A percentile compares a stretch with the other conserved stretches of the same genome.
Conservation (phyloP, 208 protist genomes). For the Crithidia bombi region DNA sequence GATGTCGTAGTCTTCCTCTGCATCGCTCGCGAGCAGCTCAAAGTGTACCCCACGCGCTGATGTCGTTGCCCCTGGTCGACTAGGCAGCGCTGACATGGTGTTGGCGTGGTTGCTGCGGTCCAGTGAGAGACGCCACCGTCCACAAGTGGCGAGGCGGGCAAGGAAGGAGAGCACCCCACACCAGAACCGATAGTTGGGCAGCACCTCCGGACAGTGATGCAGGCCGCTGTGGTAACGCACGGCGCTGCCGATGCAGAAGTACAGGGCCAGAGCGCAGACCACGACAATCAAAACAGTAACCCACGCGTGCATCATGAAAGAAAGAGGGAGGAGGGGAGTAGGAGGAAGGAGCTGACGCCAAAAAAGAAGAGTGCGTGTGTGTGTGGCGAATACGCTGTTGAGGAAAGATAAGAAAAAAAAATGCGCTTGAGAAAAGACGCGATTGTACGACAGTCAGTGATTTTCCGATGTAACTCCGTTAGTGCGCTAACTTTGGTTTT, state of each 20-base stretch:
- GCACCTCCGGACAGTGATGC: constrained; percentile 67
- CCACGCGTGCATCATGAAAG: constrained; percentile 25
- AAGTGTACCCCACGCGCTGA: constrained; percentile 46
- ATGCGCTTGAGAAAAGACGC: no score
- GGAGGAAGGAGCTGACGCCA: no score
- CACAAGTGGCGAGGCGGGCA: constrained; percentile 53
- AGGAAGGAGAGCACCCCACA: constrained; percentile 35
- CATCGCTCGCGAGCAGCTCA: constrained; percentile 57
- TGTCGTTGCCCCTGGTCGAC: constrained; percentile 20
- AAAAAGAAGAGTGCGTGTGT: background rate
- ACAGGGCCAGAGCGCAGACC: constrained; percentile 37
- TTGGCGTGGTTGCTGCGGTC: constrained; percentile 10
- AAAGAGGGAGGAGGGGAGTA: no score
- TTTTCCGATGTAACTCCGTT: no score
- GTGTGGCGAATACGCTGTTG: no score
- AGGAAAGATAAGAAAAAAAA: constrained; percentile 2
- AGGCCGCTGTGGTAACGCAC: constrained; percentile 81
- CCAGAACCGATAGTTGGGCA: constrained; percentile 85
- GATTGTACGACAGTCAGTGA: no score
- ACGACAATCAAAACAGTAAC: constrained; percentile 46
- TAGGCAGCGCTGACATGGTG: constrained; percentile 33
- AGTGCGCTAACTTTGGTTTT: no score
- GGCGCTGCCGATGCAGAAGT: constrained; percentile 69
- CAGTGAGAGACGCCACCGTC: constrained; percentile 25
- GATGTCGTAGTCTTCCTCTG: constrained; percentile 45